Evolutionary conservation across 345 rosid species (phyloP), one percentile per base, ranked within the genome.

Genomic region (Reutealis trisperma): DNA sequence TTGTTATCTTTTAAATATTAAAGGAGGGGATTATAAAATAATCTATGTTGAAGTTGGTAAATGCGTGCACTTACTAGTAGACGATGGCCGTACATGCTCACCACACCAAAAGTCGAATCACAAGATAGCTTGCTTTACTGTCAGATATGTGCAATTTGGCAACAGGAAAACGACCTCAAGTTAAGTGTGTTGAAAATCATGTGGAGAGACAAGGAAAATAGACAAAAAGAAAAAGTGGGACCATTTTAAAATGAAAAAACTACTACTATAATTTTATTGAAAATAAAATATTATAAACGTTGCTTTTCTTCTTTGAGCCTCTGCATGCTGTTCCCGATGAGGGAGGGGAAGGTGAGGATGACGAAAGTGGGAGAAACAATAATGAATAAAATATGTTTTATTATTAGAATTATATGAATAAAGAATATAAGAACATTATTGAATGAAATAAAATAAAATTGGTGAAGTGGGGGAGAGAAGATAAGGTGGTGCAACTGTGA

Each of bases 401-500:
- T 27, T 25, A 37, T 24, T 19, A 51, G 22, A 47, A 64, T 18
- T 18, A 51, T 47, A 62, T 63, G 49, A 51, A 2, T 24, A 4
- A 30, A 73, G 9, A 19, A 62, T 9, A 64, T 12, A 15, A 22
- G 14, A 10, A 25, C 19, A 21, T 24, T 24, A 51, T 22, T 67
- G 24, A 41, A 49, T 32, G 52, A 27, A 45, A 47, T 27, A 55
- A 15, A 67, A 42, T 32, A 58, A 68, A 75, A 71, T 64, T 63
- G 69, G 6, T 37, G 83, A 71, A 0, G 87, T 72, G 85, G 88
- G 85, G 88, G 57, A 77, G 82, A 80, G 75, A 84, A 83, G 89
- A 86, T 85, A 88, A 86, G 89, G 87, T 79, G 71, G 83, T 68
- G 84, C 81, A 67, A 76, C 45, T 55, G 80, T 74, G 84, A 84